Base-by-base conservation (phyloP, 352 stramenopile species). In the Pythium pyrilobum region DNA sequence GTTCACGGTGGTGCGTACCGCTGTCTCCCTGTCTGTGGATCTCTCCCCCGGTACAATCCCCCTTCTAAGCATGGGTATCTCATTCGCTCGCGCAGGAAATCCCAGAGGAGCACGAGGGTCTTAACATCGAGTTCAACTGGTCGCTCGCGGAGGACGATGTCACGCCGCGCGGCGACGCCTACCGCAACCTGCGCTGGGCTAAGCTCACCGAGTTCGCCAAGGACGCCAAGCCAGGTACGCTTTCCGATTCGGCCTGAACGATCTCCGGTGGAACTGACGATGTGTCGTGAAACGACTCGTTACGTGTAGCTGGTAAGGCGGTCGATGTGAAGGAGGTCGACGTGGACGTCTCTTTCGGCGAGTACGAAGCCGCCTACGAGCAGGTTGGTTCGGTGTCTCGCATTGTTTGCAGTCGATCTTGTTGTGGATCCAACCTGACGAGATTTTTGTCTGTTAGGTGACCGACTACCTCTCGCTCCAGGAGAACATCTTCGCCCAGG, bases 101-200 rank as follows among this genome's bases (percentile, higher is more conserved):
- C 31, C 82, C 82, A 5, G 51, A 89, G 53, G 76, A 90, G 63
- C 77, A 83, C 59, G 82, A 91, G 21, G 82, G 76, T 4, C 66
- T 91, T 12, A 83, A 91, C 69, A 89, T 91, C 29, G 80, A 93
- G 56, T 90, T 93, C 54, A 93, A 93, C 65, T 93, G 82, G 82
- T 91, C 80, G 51, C 66, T 93, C 5, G 82, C 76, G 0, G 71
- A 87, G 34, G 80, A 93, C 57, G 82, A 93, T 52, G 77, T 93
- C 52, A 89, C 78, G 45, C 78, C 82, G 39, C 72, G 86, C 54
- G 77, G 81, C 28, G 80, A 91, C 57, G 79, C 76, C 15, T 91
- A 81, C 66, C 77, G 74, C 43, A 93, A 93, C 68, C 68, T 91
- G 29, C 71, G 57, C 52, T 91, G 73, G 72, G 57, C 65, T 23